Evolutionary conservation across 805 yeast genomes (phyloP).

Genomic region (Suhomyces sp.): DNA sequence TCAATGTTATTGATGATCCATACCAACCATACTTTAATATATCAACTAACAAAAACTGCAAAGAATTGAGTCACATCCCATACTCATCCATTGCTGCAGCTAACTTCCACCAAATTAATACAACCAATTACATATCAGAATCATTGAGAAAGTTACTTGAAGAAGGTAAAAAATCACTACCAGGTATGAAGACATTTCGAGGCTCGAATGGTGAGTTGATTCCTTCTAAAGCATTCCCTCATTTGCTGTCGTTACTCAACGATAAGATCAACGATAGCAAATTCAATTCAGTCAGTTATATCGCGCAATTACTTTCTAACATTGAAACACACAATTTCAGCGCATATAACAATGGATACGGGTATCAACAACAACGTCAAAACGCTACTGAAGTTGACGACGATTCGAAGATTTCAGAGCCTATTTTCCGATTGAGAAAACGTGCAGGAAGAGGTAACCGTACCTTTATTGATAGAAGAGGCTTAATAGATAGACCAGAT

Average conservation of each 20-base stretch:
- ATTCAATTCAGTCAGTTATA: slow-evolving; percentile 29
- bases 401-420: slow-evolving; percentile 42
- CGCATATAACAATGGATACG: slow-evolving; percentile 41
- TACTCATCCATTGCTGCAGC: slow-evolving; percentile 74
- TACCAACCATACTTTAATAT: slow-evolving; percentile 78
- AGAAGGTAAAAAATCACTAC: slow-evolving; percentile 46
- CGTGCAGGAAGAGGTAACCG: slow-evolving; percentile 74
- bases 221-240: slow-evolving; percentile 49
- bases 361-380: slow-evolving; percentile 20
- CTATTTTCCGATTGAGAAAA: slow-evolving; percentile 63
- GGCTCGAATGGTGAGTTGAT: slow-evolving; percentile 52
- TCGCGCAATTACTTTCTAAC: slow-evolving; percentile 39
- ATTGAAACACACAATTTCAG: slow-evolving; percentile 40
- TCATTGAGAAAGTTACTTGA: slow-evolving; percentile 40
- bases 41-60: slow-evolving; percentile 47
- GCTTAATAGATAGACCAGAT: slow-evolving; percentile 39
- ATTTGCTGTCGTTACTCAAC: slow-evolving; percentile 40
- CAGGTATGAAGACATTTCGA: slow-evolving; percentile 45
- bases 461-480: slow-evolving; percentile 72
- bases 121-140: slow-evolving; percentile 52
- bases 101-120: slow-evolving; percentile 62
- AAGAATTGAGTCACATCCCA: slow-evolving; percentile 67
- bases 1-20: slow-evolving; percentile 85
- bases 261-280: slow-evolving; percentile 25
- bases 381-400: slow-evolving; percentile 16